Percentiles rank a stretch among this genome's conserved stretches.
These are phyloP conservation scores for Dendrocalamus latiflorus DNA, from an alignment of 202 grass and related monocot genomes.

Conservation along the genomic window DNA sequence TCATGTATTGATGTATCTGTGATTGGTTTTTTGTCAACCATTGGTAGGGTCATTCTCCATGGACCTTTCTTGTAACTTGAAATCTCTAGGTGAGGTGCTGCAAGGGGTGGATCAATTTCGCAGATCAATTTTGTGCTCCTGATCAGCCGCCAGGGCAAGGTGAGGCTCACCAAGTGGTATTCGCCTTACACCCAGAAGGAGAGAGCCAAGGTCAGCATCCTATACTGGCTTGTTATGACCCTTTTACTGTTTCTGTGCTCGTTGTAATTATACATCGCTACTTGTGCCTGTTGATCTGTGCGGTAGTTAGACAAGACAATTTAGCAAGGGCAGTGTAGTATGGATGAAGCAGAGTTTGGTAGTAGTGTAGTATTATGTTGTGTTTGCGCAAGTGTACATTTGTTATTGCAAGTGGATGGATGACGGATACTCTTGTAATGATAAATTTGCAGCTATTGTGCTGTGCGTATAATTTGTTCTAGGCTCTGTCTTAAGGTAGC, in stretches of 20 bases:
- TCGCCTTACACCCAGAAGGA: conserved; percentile 94
- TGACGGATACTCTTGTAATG: neutral
- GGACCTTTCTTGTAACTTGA: too few species aligned
- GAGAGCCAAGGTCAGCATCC: conserved; percentile 68
- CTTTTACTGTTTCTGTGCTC: neutral
- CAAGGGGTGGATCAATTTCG: too few species aligned
- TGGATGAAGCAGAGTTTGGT: neutral
- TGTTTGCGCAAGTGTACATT: neutral
- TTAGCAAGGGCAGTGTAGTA: neutral
- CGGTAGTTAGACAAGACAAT: neutral
- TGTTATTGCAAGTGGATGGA: neutral
- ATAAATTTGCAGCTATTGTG: neutral
- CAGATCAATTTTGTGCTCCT: conserved; percentile 97
- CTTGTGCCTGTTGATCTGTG: neutral
- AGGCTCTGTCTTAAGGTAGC: neutral
- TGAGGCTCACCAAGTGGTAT: conserved; percentile 99
- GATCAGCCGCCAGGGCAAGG: conserved; percentile 92
- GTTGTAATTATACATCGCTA: neutral
- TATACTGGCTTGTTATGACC: neutral
- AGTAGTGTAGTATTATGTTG: neutral
- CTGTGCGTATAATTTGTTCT: neutral
- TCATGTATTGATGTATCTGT: too few species aligned
- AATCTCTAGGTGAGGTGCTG: too few species aligned
- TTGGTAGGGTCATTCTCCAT: too few species aligned
- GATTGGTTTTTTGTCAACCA: too few species aligned